Conservation (phyloP, 75 land plant species). For the Selaginella moellendorffii region DNA sequence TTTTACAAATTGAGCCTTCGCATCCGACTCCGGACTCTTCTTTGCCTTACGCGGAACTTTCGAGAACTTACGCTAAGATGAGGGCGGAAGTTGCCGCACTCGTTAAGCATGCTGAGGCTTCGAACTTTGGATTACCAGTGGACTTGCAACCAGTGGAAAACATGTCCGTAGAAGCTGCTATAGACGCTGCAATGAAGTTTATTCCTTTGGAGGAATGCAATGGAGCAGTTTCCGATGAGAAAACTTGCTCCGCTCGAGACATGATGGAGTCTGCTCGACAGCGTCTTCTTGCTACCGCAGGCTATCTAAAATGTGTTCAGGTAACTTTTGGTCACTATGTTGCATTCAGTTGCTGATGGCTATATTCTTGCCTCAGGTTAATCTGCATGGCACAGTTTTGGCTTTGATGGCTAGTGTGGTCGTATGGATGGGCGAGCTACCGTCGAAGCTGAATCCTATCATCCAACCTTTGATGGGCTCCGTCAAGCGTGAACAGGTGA, state of each 20-base stretch:
- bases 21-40: conserved; percentile 61
- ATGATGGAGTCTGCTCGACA: conserved; percentile 63
- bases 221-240: conserved; percentile 24
- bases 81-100: conserved; percentile 53
- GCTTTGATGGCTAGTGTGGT: conserved; percentile 82
- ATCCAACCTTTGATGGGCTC: conserved; percentile 97
- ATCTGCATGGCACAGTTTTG: conserved; percentile 82
- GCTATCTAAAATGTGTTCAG: conserved; percentile 85
- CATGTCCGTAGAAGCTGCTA: conserved; percentile 58
- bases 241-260: conserved; percentile 13
- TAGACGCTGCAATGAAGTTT: conserved; percentile 57
- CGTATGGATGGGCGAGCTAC: conserved; percentile 88
- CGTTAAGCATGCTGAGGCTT: conserved; percentile 34
- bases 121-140: conserved; percentile 19
- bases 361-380: conserved; percentile 57
- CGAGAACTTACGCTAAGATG: conserved; percentile 89
- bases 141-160: conserved; percentile 26
- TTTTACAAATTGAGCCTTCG: conserved; percentile 61
- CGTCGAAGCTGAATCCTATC: conserved; percentile 70
- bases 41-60: conserved; percentile 73
- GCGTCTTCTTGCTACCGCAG: conserved; percentile 68
- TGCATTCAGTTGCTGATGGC: too few relatives aligned
- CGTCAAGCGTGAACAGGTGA: conserved; percentile 88
- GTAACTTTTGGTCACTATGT: conserved; percentile 16
- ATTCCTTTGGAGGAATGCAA: conserved; percentile 13